These are phyloP conservation scores for Podospora australis DNA, from an alignment of 495 filamentous ascomycete species.

Conservation along the genomic window DNA sequence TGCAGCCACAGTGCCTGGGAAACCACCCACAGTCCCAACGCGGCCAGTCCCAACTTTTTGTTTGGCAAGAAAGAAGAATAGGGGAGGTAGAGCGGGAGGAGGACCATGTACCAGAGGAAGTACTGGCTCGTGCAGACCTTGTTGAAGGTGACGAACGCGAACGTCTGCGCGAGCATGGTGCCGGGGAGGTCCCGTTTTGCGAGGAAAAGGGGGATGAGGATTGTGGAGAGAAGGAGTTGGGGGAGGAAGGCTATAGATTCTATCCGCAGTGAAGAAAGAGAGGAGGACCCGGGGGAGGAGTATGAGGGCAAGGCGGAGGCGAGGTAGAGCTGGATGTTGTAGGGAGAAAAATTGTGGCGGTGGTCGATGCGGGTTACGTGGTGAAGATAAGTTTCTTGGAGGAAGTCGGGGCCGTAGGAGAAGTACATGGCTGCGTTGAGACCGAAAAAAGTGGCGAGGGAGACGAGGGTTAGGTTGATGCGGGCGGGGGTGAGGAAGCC, in stretches of 20 bases:
- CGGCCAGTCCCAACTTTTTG: slow-evolving; percentile 54
- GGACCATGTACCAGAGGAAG: slow-evolving; percentile 94
- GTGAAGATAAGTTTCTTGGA: slow-evolving; percentile 85
- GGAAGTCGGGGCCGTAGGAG: slow-evolving; percentile 66
- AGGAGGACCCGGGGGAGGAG: slow-evolving; percentile 4
- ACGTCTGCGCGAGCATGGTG: slow-evolving; percentile 97
- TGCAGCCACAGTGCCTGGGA: slow-evolving; percentile 78
- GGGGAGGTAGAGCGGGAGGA: slow-evolving; percentile 87
- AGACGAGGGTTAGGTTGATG: slow-evolving; percentile 54
- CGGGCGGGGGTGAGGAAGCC: slow-evolving; percentile 57
- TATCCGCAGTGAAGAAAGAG: slow-evolving; percentile 38
- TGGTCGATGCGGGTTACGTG: slow-evolving; percentile 92
- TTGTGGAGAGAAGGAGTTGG: slow-evolving; percentile 69
- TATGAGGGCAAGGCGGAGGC: slow-evolving; percentile 51
- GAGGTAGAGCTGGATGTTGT: slow-evolving; percentile 86
- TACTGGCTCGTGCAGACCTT: slow-evolving; percentile 99
- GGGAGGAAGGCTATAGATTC: slow-evolving; percentile 84
- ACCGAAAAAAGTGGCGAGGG: slow-evolving; percentile 60
- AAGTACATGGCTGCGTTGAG: slow-evolving; percentile 74
- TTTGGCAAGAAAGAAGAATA: slow-evolving; percentile 60
- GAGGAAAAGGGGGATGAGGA: slow-evolving; percentile 70
- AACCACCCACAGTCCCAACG: slow-evolving; percentile 63
- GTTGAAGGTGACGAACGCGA: slow-evolving; percentile 94
- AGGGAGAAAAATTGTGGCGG: slow-evolving; percentile 95
- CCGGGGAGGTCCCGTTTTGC: slow-evolving; percentile 76